Evolutionary conservation across 257 asterid genomes (phyloP).

Genomic region (Dorcoceras hygrometricum): DNA sequence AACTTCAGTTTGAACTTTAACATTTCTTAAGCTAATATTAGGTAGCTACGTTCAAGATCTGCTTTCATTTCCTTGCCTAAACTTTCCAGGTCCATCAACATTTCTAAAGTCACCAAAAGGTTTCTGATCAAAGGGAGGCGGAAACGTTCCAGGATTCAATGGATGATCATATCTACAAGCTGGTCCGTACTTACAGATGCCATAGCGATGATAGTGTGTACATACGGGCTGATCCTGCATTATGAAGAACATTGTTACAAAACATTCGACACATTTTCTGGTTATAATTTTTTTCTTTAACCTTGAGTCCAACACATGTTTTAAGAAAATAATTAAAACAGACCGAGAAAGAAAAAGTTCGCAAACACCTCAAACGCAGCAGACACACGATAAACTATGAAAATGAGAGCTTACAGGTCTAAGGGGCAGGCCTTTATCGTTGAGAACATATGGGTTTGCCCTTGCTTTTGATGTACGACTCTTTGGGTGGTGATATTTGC

Average conservation of each 20-base stretch:
- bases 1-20: background rate
- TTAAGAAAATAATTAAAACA: too few species aligned
- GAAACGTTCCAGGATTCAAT: slow-evolving; percentile 36
- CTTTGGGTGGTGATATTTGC: slow-evolving; percentile 94
- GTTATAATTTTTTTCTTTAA: background rate
- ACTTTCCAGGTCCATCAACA: slow-evolving; percentile 34
- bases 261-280: background rate
- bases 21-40: background rate
- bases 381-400: background rate
- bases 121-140: slow-evolving; percentile 32
- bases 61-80: slow-evolving; percentile 42
- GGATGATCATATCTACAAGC: slow-evolving; percentile 89
- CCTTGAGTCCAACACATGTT: background rate
- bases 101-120: slow-evolving; percentile 30
- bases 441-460: slow-evolving; percentile 42
- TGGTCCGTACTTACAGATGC: slow-evolving; percentile 92
- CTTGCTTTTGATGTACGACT: slow-evolving; percentile 38
- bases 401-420: slow-evolving; percentile 75
- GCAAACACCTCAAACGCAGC: background rate
- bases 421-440: slow-evolving; percentile 90
- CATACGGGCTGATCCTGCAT: slow-evolving; percentile 81
- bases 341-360: background rate
- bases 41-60: slow-evolving; percentile 22
- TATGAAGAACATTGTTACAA: background rate
- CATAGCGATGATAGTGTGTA: slow-evolving; percentile 68